Evolutionary conservation across 2,329 filamentous ascomycete species (phyloP).

Genomic region (Alternaria viburni): DNA sequence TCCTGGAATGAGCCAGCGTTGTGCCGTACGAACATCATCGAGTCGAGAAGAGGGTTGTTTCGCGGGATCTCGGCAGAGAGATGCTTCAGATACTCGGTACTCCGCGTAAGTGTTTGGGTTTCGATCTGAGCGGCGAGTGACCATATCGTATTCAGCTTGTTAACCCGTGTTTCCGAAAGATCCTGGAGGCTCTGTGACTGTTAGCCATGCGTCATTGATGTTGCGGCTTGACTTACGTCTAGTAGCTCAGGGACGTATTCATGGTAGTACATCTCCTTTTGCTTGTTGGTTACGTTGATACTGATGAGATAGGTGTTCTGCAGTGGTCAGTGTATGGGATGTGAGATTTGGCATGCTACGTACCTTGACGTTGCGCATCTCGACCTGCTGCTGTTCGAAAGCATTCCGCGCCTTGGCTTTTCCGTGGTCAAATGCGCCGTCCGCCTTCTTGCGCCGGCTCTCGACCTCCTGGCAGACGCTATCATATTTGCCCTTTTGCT

Average conservation of each 20-base stretch:
- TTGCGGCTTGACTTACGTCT: constrained; percentile 64
- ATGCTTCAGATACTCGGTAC: constrained; percentile 73
- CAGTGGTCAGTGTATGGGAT: constrained; percentile 28
- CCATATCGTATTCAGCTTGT: constrained; percentile 87
- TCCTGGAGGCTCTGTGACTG: constrained; percentile 75
- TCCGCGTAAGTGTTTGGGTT: constrained; percentile 75
- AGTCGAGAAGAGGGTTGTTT: constrained; percentile 88
- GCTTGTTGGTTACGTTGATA: constrained; percentile 96
- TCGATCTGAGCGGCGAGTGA: constrained; percentile 80
- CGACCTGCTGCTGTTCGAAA: constrained; percentile 88
- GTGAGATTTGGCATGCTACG: background rate
- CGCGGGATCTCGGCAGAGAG: constrained; percentile 81
- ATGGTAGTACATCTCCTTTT: constrained; percentile 97
- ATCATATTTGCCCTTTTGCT: constrained; percentile 93
- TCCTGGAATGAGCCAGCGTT: constrained; percentile 85
- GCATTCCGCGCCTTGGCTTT: constrained; percentile 89
- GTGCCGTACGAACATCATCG: constrained; percentile 97
- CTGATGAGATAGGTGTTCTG: constrained; percentile 93
- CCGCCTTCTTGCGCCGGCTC: constrained; percentile 90
- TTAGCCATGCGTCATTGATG: constrained; percentile 3
- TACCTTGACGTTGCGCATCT: constrained; percentile 93
- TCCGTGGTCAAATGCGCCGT: constrained; percentile 83
- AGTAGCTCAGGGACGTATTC: constrained; percentile 94
- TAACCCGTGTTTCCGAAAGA: constrained; percentile 84
- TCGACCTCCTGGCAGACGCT: constrained; percentile 92